phyloP scores from a whole-genome alignment of 2,329 filamentous ascomycete genomes.

The Emericellopsis cladophorae region DNA sequence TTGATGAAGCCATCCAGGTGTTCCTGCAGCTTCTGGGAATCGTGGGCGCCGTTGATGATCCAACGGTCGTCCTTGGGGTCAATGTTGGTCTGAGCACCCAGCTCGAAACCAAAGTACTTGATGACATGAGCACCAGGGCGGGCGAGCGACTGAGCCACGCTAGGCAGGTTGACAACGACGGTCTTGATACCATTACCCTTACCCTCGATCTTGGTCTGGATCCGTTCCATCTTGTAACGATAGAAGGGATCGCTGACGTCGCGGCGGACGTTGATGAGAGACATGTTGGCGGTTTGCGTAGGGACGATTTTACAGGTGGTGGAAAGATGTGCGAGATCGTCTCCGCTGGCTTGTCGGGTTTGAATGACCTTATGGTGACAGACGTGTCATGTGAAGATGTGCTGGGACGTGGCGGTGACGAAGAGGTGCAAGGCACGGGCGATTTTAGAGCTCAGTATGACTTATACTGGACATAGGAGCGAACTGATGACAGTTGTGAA shows the following conservation, averaged over 20 bases:
- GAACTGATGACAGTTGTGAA: conserved; percentile 29
- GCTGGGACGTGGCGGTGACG: conserved; percentile 18
- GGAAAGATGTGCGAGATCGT: conserved; percentile 1
- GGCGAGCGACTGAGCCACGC: conserved; percentile 81
- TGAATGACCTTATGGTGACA: conserved; percentile 10
- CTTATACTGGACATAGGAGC: conserved; percentile 38
- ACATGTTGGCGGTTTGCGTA: conserved; percentile 57
- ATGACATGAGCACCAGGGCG: conserved; percentile 91
- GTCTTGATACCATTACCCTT: conserved; percentile 99
- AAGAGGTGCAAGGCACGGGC: conserved; percentile 25
- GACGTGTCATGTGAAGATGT: conserved; percentile 26
- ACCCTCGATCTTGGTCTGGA: conserved; percentile 98
- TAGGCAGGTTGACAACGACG: conserved; percentile 93
- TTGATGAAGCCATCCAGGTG: conserved; percentile 97
- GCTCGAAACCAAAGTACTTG: conserved; percentile 99
- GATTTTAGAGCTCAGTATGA: conserved; percentile 41
- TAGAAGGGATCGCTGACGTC: conserved; percentile 99
- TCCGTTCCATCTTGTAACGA: conserved; percentile 99
- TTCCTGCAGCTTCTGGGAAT: conserved; percentile 90
- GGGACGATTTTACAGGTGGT: background rate
- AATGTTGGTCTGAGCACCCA: conserved; percentile 96
- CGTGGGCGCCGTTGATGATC: conserved; percentile 99
- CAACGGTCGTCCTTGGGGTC: conserved; percentile 96
- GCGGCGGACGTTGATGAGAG: conserved; percentile 95
- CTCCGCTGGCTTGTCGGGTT: conserved; percentile 7